phyloP scores from a whole-genome alignment of 2,329 filamentous ascomycete species.

The Rutstroemia sp. region DNA sequence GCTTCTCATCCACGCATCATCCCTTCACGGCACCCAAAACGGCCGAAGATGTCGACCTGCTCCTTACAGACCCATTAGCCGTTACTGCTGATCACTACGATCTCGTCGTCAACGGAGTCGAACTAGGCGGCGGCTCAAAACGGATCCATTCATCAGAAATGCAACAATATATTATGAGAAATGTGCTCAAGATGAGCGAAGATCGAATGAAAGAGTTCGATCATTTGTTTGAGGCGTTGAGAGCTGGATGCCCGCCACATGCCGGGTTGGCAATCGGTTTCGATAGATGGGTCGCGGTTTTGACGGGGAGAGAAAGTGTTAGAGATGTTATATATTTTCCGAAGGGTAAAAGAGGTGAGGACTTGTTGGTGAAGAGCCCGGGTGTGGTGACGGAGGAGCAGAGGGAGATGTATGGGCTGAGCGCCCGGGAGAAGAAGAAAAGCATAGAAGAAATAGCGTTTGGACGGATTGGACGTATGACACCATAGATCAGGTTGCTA shows the following conservation, averaged over 20 bases:
- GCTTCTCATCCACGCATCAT: constrained; percentile 84
- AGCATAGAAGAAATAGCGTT: no score
- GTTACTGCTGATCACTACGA: constrained; percentile 89
- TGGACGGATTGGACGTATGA: background rate
- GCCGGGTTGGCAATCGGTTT: constrained; percentile 91
- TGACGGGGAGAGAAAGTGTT: constrained; percentile 70
- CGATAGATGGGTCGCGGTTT: constrained; percentile 74
- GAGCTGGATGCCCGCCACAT: constrained; percentile 86
- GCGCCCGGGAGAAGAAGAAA: background rate
- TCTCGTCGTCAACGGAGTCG: constrained; percentile 88
- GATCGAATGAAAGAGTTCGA: constrained; percentile 55
- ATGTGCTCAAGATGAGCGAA: constrained; percentile 56
- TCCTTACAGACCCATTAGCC: constrained; percentile 62
- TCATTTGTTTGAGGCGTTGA: constrained; percentile 75
- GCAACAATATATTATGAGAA: constrained; percentile 77
- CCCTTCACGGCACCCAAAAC: constrained; percentile 87
- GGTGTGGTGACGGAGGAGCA: constrained; percentile 51
- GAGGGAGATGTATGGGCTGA: constrained; percentile 15
- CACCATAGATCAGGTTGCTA: background rate
- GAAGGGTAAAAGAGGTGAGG: constrained; percentile 85
- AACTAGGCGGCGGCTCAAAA: constrained; percentile 85
- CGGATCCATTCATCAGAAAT: constrained; percentile 81
- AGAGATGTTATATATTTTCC: constrained; percentile 96
- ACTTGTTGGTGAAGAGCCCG: constrained; percentile 74
- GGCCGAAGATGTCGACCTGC: constrained; percentile 62